phyloP scores from a whole-genome alignment of 1,139 yeast species.

The Magnusiomyces sp. region DNA sequence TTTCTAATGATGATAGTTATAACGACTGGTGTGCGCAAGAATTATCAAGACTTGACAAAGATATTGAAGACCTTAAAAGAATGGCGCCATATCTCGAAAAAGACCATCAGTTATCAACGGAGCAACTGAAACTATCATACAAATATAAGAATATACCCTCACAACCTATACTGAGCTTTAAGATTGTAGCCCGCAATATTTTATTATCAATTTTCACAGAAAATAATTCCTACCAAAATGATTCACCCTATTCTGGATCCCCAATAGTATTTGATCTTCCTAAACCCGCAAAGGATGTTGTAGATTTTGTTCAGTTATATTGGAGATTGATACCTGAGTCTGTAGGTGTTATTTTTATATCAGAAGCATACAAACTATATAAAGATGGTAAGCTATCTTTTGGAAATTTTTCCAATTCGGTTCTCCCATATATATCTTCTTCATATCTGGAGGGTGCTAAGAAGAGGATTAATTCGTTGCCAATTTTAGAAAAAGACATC shows the following conservation, averaged over 20 bases:
- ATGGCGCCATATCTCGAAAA: slow-evolving; percentile 4
- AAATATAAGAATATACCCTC: too few relatives aligned
- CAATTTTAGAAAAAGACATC: background rate
- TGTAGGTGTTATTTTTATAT: slow-evolving; percentile 1
- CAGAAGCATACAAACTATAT: background rate
- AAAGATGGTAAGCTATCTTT: background rate
- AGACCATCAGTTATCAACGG: background rate
- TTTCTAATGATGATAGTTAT: background rate
- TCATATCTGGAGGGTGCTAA: background rate
- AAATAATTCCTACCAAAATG: too few relatives aligned
- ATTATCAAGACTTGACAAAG: background rate
- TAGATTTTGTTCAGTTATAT: background rate
- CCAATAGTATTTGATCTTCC: slow-evolving; percentile 2
- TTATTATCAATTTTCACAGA: too few relatives aligned
- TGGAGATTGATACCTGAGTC: slow-evolving; percentile 1
- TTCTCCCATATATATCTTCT: slow-evolving; percentile 2
- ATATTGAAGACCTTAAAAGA: background rate
- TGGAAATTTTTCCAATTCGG: background rate
- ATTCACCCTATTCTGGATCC: too few relatives aligned
- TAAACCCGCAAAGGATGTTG: background rate
- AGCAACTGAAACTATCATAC: background rate
- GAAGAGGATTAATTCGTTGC: background rate
- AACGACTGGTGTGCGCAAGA: slow-evolving; percentile 1
- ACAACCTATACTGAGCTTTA: too few relatives aligned
- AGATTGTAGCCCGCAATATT: too few relatives aligned